Evolutionary conservation across 768 basidiomycete species (phyloP).

Genomic region (Naganishia kalamii): DNA sequence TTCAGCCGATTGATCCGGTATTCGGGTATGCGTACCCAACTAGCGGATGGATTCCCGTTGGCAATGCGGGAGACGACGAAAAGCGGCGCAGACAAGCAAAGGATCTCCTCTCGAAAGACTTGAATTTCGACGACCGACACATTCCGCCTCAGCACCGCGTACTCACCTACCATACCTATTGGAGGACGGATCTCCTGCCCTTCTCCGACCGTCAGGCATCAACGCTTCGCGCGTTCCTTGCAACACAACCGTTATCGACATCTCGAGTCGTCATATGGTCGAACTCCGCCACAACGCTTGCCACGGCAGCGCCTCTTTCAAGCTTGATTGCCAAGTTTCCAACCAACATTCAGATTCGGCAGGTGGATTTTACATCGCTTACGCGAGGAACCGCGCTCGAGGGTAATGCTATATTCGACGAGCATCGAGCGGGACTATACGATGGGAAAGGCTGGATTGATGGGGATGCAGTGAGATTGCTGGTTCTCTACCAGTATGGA

Average conservation of each 20-base stretch:
- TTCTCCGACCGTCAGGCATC: constrained; percentile 78
- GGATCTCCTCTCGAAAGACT: neutral
- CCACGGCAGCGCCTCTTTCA: constrained; percentile 51
- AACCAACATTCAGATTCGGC: constrained; percentile 62
- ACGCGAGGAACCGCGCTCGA: constrained; percentile 73
- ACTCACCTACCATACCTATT: constrained; percentile 81
- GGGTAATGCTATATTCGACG: constrained; percentile 41
- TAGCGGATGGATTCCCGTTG: constrained; percentile 2
- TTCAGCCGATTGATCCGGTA: constrained; percentile 48
- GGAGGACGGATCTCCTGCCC: constrained; percentile 78
- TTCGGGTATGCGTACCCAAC: constrained; percentile 6
- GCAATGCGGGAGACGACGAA: neutral
- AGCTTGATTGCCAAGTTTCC: constrained; percentile 61
- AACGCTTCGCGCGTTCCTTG: constrained; percentile 89
- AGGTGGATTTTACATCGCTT: constrained; percentile 62
- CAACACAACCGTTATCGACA: constrained; percentile 67
- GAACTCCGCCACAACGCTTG: constrained; percentile 60
- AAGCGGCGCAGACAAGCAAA: neutral
- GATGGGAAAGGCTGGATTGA: constrained; percentile 90
- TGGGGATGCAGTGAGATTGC: constrained; percentile 80
- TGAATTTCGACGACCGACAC: constrained; percentile 12
- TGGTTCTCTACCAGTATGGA: constrained; percentile 82
- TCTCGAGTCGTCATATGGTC: constrained; percentile 82
- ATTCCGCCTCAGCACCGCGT: constrained; percentile 30
- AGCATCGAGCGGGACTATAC: constrained; percentile 45